Evolutionary conservation across 495 filamentous ascomycete genomes (phyloP).

Genomic region (Endocarpon pusillum): DNA sequence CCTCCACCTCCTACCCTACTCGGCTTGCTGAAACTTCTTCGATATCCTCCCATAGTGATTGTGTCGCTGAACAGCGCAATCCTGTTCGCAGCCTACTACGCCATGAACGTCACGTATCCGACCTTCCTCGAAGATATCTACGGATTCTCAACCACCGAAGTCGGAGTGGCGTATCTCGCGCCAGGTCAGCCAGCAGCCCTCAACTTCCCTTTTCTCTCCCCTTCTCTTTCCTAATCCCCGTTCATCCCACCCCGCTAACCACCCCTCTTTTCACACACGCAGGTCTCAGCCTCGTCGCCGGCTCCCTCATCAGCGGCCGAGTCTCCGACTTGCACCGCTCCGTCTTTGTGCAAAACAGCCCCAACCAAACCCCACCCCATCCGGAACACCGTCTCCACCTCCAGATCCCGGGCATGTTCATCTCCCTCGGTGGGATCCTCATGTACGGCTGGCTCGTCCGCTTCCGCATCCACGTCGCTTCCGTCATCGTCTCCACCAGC

Average conservation of each 20-base stretch:
- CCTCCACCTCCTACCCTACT: slow-evolving; percentile 13
- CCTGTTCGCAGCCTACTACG: slow-evolving; percentile 13
- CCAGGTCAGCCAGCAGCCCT: too few species aligned
- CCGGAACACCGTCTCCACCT: slow-evolving; percentile 13
- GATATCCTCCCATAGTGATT: slow-evolving; percentile 12
- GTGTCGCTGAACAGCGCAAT: slow-evolving; percentile 17
- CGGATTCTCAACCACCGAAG: slow-evolving; percentile 12
- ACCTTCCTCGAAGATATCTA: slow-evolving; percentile 12
- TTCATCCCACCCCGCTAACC: too few species aligned
- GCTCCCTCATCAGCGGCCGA: slow-evolving; percentile 13
- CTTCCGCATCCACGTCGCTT: slow-evolving; percentile 9
- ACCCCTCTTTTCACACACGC: too few species aligned
- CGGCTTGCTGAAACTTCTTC: slow-evolving; percentile 9
- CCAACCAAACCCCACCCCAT: slow-evolving; percentile 3
- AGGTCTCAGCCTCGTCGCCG: slow-evolving; percentile 13
- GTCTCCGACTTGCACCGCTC: slow-evolving; percentile 13
- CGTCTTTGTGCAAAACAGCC: slow-evolving; percentile 2
- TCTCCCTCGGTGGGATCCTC: slow-evolving; percentile 10
- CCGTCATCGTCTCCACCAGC: slow-evolving; percentile 9
- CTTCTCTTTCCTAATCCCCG: too few species aligned
- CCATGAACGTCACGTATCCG: slow-evolving; percentile 13
- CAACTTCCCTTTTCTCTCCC: too few species aligned
- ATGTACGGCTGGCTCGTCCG: slow-evolving; percentile 21
- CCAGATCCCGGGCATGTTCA: slow-evolving; percentile 14
- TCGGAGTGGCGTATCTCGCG: slow-evolving; percentile 14